phyloP scores from a whole-genome alignment of 2,329 filamentous ascomycete genomes.

The Alternaria sp. region DNA sequence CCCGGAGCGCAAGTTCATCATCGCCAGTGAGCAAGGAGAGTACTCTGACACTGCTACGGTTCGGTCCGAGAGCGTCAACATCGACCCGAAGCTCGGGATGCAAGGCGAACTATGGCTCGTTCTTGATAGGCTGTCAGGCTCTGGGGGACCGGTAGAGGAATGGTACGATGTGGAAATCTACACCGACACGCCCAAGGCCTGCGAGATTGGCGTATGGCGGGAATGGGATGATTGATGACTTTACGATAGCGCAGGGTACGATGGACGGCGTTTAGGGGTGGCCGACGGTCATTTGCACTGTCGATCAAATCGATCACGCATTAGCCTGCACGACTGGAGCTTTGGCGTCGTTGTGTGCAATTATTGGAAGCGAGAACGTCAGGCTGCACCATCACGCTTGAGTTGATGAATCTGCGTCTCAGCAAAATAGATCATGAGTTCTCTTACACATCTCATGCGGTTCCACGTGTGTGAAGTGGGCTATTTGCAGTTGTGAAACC shows the following conservation, averaged over 20 bases:
- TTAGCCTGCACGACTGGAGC: background rate
- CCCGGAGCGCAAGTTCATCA: constrained; percentile 69
- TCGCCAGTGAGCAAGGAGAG: constrained; percentile 72
- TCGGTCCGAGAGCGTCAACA: constrained; percentile 74
- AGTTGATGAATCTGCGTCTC: background rate
- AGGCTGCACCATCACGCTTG: background rate
- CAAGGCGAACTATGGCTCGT: constrained; percentile 76
- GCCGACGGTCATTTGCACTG: constrained; percentile 7
- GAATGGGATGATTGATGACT: constrained; percentile 47
- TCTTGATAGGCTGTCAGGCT: constrained; percentile 76
- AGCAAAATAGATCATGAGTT: background rate
- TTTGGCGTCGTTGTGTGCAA: background rate
- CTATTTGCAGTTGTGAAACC: constrained; percentile 13
- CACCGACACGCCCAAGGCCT: constrained; percentile 53
- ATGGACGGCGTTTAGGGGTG: background rate
- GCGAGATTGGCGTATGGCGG: constrained; percentile 55
- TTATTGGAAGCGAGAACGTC: background rate
- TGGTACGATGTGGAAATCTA: constrained; percentile 59
- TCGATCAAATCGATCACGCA: constrained; percentile 3
- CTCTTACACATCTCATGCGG: constrained; percentile 3
- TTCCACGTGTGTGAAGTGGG: background rate
- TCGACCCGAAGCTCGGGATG: constrained; percentile 66
- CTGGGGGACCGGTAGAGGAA: constrained; percentile 54
- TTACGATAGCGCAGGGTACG: background rate
- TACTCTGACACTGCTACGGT: constrained; percentile 73